Evolutionary conservation across 441 rosid species (phyloP).

Genomic region (Flueggea neowawraea): DNA sequence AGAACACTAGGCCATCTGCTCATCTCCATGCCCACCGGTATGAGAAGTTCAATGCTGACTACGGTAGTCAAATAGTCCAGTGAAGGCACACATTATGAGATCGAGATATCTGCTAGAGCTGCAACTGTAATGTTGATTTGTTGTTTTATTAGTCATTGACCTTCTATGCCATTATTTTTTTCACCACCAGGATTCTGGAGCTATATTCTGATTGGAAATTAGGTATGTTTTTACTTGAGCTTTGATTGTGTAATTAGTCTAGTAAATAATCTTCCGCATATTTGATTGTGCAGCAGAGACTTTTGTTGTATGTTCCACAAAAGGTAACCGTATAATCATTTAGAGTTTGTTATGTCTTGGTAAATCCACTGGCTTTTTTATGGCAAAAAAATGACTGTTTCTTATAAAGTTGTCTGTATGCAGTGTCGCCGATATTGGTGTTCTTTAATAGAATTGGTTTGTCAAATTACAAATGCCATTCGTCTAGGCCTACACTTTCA

Average conservation of each 20-base stretch:
- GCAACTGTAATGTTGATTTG: too few species aligned
- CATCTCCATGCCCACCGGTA: conserved; percentile 82
- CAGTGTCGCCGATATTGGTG: too few species aligned
- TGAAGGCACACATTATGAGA: conserved; percentile 24
- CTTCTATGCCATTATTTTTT: background rate
- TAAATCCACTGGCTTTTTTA: too few species aligned
- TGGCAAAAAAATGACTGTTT: too few species aligned
- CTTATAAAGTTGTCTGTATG: too few species aligned
- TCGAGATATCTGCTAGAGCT: background rate
- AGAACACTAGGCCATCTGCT: conserved; percentile 87
- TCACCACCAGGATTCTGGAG: background rate
- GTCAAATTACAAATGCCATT: too few species aligned
- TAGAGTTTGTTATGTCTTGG: too few species aligned
- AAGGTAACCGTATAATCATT: too few species aligned
- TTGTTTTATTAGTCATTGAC: background rate
- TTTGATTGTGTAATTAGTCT: background rate
- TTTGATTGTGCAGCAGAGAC: too few species aligned
- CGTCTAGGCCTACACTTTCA: too few species aligned
- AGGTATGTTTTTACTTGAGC: background rate
- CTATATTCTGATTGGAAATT: background rate
- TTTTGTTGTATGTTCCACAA: background rate
- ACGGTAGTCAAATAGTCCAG: conserved; percentile 81
- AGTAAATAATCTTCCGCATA: too few species aligned
- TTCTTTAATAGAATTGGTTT: too few species aligned
- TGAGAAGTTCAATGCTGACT: conserved; percentile 77